Base-by-base conservation (phyloP, 1,139 yeast species). In the Nakaseomyces uthaithaninus region DNA sequence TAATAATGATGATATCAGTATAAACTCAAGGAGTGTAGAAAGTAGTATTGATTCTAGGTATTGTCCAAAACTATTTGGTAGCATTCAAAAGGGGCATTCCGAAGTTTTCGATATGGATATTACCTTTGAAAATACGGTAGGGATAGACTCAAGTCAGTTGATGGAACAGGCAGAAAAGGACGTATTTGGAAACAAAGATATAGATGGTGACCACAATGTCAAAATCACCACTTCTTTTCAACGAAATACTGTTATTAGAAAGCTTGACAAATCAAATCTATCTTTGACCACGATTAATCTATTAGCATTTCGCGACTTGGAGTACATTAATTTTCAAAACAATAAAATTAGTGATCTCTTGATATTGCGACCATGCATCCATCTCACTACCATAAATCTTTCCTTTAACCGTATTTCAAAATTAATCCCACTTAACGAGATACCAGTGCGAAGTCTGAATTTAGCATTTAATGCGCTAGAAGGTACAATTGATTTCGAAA, bases 361-460 rank as follows among this genome's bases (percentile, higher is more conserved):
- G 14, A 31, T 48, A 15, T 14, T 55, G n/a, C 41, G 48, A 14
- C 35, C 41, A 3, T 45, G 46, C 27, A 37, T 42, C 7, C 56
- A 51, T 40, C 44, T 55, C 22, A 42, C 47, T 24, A 34, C 46
- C 3, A 42, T 56, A 7, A 42, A 57, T 36, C 40, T 57, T 11
- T 52, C 60, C 3, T 36, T 44, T 20, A 57, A 57, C 41, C 30
- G 40, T 10, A 48, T 59, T 11, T 36, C 42, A 7, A 45, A 53
- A 2, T 34, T 58, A 12, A 44, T 43, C 24, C 53, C 52, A 8
- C 41, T 55, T 11, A 33, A 30, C n/a, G 17, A 26, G 4, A 45
- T 51, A 10, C 38, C 44, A 8, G 39, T 50, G 12, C 43, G 50
- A 9, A 42, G 44, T 25, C 31, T 58, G 24, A 40, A 52, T 35